phyloP scores from a whole-genome alignment of 23 red algal genomes.

The Pyropia yezoensis region DNA sequence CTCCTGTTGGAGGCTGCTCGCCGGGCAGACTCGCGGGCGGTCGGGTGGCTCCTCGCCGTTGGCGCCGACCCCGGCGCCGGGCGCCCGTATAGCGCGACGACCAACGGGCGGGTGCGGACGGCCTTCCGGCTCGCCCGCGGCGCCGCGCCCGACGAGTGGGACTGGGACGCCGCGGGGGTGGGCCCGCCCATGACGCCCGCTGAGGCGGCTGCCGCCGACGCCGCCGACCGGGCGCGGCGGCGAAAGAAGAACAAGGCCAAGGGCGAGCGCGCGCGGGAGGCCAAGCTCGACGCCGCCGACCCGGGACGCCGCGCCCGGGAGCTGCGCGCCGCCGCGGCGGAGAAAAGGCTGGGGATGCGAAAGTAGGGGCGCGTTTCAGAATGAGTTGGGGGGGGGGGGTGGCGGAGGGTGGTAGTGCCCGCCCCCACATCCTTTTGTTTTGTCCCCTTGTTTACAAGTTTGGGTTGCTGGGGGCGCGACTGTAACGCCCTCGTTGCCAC shows the following conservation, averaged over 20 bases:
- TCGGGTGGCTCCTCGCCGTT: background rate
- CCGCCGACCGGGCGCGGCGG: conserved; percentile 4
- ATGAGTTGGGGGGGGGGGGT: too few relatives aligned
- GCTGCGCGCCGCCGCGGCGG: conserved; percentile 24
- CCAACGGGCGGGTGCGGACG: conserved; percentile 5
- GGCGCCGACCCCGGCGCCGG: background rate
- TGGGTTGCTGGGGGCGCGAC: too few relatives aligned
- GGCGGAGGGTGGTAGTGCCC: too few relatives aligned
- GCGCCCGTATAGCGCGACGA: conserved; percentile 6
- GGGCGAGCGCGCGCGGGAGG: background rate
- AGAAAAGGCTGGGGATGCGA: conserved; percentile 1
- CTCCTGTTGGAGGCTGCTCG: too few relatives aligned
- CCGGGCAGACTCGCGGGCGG: too few relatives aligned
- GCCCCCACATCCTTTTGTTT: too few relatives aligned
- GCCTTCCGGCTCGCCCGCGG: conserved; percentile 12
- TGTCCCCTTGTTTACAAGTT: too few relatives aligned
- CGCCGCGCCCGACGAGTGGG: background rate
- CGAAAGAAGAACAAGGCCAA: conserved; percentile 15
- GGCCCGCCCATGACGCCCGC: conserved; percentile 3
- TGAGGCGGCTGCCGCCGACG: conserved; percentile 7
- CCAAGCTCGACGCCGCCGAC: conserved; percentile 10
- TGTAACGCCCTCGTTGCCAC: too few relatives aligned
- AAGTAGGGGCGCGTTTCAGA: background rate
- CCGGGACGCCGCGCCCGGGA: conserved; percentile 16
- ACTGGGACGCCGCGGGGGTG: conserved; percentile 10